Conservation (phyloP, 139 green algal genomes). For the Ettlia oleoabundans region DNA sequence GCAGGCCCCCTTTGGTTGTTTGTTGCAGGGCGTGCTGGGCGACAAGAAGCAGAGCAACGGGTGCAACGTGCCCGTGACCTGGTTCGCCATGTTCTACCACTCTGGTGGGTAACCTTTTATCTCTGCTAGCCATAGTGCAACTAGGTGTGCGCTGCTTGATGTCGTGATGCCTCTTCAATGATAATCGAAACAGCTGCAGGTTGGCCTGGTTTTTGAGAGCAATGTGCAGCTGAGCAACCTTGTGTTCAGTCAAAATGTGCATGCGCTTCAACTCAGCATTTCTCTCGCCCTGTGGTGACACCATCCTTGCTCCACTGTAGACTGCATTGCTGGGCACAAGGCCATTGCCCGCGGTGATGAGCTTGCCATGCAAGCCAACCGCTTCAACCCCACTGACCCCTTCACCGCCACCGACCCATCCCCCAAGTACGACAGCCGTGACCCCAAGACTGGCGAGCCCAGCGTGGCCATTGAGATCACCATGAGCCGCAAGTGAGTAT, state of each 20-base stretch:
- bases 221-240: too few relatives aligned
- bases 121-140: too few relatives aligned
- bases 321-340: constrained; percentile 18
- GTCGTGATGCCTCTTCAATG: too few relatives aligned
- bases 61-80: constrained; percentile 26
- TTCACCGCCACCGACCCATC: constrained; percentile 25
- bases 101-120: constrained; percentile 11
- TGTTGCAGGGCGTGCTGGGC: constrained; percentile 12
- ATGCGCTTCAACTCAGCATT: background rate
- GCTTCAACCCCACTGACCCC: constrained; percentile 33
- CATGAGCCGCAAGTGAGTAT: constrained; percentile 19
- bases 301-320: background rate
- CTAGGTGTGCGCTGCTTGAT: too few relatives aligned
- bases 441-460: constrained; percentile 22
- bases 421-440: constrained; percentile 18
- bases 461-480: constrained; percentile 16
- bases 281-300: background rate
- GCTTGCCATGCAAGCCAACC: constrained; percentile 36
- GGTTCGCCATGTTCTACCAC: constrained; percentile 38
- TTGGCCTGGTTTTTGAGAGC: too few relatives aligned
- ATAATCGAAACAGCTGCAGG: background rate
- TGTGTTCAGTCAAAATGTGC: too few relatives aligned
- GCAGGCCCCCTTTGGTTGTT: too few relatives aligned
- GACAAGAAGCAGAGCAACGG: constrained; percentile 11
- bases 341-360: constrained; percentile 18